A percentile compares a stretch with the other conserved stretches of the same genome.
phyloP scores from a whole-genome alignment of 148 eudicot genomes.

The Rhododendron henanense region DNA sequence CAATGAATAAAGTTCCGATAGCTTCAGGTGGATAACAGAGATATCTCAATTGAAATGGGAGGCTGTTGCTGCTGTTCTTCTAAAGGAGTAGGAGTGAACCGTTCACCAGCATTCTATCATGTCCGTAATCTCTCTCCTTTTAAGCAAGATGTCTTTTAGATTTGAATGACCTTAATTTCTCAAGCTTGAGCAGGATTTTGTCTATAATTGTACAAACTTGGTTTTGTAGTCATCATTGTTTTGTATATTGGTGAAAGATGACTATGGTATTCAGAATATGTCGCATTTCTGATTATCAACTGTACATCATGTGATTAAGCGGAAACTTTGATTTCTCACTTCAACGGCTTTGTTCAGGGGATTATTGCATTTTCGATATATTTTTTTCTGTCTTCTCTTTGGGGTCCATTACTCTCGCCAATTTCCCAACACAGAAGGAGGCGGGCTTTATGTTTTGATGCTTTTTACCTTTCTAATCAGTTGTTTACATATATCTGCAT shows the following conservation, averaged over 20 bases:
- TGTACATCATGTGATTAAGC: background rate
- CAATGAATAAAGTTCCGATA: conserved; percentile 26
- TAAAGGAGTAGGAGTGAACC: conserved; percentile 42
- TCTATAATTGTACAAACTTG: background rate
- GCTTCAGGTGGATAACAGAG: conserved; percentile 28
- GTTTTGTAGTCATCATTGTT: background rate
- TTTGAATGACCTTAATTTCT: background rate
- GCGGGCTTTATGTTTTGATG: background rate
- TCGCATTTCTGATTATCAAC: background rate
- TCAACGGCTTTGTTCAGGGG: background rate
- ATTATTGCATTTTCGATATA: background rate
- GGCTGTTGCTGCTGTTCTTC: conserved; percentile 64
- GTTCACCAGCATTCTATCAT: conserved; percentile 51
- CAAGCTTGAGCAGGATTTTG: background rate
- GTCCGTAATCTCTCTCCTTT: conserved; percentile 33
- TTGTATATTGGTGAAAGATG: background rate
- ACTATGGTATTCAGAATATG: background rate
- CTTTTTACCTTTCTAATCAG: background rate
- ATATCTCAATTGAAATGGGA: conserved; percentile 41
- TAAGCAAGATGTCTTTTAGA: background rate
- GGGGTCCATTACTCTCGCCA: background rate
- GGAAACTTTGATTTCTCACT: background rate
- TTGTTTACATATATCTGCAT: background rate
- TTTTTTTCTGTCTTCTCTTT: background rate
- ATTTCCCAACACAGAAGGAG: background rate